Conservation (phyloP, 148 eudicot genomes). For the Chenopodium album region DNA sequence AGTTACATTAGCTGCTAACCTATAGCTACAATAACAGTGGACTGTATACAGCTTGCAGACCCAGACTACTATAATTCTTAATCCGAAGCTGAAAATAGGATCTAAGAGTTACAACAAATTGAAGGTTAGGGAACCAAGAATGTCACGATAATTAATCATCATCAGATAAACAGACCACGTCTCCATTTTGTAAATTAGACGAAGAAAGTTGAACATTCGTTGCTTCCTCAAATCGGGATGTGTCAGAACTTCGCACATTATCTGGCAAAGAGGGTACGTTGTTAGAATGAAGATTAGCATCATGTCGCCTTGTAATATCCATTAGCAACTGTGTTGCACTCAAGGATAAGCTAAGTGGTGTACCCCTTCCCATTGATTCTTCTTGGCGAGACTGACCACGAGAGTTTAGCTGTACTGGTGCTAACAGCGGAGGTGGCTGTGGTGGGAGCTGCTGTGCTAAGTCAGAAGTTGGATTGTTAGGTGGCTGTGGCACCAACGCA, state of each 20-base stretch:
- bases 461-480: conserved; percentile 18
- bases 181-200: conserved; percentile 9
- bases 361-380: conserved; percentile 13
- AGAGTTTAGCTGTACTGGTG: neutral
- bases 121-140: neutral
- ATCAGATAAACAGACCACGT: conserved; percentile 60
- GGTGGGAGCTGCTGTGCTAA: conserved; percentile 14
- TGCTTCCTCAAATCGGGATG: conserved; percentile 24
- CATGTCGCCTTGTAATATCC: conserved; percentile 25
- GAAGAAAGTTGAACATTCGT: conserved; percentile 20
- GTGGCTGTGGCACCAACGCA: conserved; percentile 23
- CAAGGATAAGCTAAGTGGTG: conserved; percentile 2
- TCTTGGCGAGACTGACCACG: conserved; percentile 18
- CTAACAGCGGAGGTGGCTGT: neutral
- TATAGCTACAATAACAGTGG: neutral
- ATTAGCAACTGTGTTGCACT: conserved; percentile 30
- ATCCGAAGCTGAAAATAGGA: neutral
- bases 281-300: neutral
- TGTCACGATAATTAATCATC: conserved; percentile 41
- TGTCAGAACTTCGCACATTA: conserved; percentile 23
- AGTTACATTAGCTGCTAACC: conserved; percentile 3
- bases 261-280: neutral
- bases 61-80: neutral
- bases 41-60: conserved; percentile 9
- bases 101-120: neutral